Percentiles rank a stretch among this genome's conserved stretches.
phyloP scores from a whole-genome alignment of 2,329 filamentous ascomycete genomes.

The Dothideomycetes sp. region DNA sequence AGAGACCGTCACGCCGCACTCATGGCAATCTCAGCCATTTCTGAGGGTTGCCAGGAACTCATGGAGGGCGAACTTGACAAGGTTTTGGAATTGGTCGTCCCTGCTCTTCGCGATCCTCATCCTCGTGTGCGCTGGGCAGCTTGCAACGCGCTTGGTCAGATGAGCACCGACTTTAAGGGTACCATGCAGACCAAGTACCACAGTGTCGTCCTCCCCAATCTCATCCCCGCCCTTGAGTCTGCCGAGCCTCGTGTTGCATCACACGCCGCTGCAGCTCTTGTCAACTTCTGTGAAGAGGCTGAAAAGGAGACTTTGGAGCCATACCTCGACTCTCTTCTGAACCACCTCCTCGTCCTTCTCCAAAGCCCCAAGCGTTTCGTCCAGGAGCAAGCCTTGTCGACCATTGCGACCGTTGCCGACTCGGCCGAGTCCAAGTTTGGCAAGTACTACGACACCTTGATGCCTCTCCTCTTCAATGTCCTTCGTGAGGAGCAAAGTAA shows the following conservation, averaged over 20 bases:
- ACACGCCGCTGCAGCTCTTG: slow-evolving; percentile 90
- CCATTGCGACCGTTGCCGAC: slow-evolving; percentile 97
- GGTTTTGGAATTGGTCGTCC: slow-evolving; percentile 88
- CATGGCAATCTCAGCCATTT: slow-evolving; percentile 98
- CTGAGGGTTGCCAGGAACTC: slow-evolving; percentile 87
- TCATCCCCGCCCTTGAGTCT: slow-evolving; percentile 84
- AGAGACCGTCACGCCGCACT: slow-evolving; percentile 89
- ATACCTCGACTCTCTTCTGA: slow-evolving; percentile 80
- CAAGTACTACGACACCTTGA: slow-evolving; percentile 90
- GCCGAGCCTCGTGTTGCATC: slow-evolving; percentile 90
- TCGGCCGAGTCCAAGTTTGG: slow-evolving; percentile 90
- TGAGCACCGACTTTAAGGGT: slow-evolving; percentile 98
- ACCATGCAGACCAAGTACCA: slow-evolving; percentile 98
- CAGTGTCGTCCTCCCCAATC: slow-evolving; percentile 72
- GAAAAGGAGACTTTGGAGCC: slow-evolving; percentile 86
- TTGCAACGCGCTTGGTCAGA: slow-evolving; percentile 97
- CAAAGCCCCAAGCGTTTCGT: slow-evolving; percentile 92
- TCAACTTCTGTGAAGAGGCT: slow-evolving; percentile 98
- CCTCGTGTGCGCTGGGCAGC: slow-evolving; percentile 93
- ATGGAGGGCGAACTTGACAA: slow-evolving; percentile 94
- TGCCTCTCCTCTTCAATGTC: slow-evolving; percentile 88
- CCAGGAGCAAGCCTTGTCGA: slow-evolving; percentile 93
- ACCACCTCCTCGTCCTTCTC: slow-evolving; percentile 74
- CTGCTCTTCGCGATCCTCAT: slow-evolving; percentile 78
- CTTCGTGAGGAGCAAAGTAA: slow-evolving; percentile 84